A percentile compares a stretch with the other conserved stretches of the same genome.
Evolutionary conservation across 1,139 yeast species (phyloP).

Genomic region (Saccharomyces hybrid): DNA sequence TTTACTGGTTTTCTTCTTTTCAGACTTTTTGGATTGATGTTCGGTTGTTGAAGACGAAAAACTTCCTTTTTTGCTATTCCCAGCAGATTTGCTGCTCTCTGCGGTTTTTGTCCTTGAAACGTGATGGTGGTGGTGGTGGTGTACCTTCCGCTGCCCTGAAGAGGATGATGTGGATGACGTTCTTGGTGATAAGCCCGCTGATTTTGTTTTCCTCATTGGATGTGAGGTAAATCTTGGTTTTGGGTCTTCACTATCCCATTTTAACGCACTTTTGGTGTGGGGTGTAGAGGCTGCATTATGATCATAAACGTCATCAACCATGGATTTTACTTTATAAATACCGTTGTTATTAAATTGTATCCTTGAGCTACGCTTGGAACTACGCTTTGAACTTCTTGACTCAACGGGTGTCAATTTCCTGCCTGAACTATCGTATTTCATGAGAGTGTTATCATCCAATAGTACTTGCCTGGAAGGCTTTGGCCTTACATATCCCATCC

Average conservation of each 20-base stretch:
- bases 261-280: background rate
- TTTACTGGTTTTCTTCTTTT: slow-evolving; percentile 11
- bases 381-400: slow-evolving; percentile 22
- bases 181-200: slow-evolving; percentile 7
- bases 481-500: slow-evolving; percentile 27
- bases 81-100: slow-evolving; percentile 1
- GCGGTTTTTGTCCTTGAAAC: slow-evolving; percentile 3
- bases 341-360: slow-evolving; percentile 21
- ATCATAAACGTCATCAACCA: slow-evolving; percentile 21
- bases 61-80: slow-evolving; percentile 1
- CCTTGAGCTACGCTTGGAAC: slow-evolving; percentile 28
- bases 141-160: background rate
- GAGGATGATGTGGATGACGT: background rate
- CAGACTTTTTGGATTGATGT: slow-evolving; percentile 4
- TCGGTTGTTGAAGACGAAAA: slow-evolving; percentile 3
- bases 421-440: slow-evolving; percentile 15
- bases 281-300: slow-evolving; percentile 1
- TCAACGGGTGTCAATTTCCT: slow-evolving; percentile 12
- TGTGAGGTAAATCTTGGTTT: background rate
- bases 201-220: slow-evolving; percentile 19
- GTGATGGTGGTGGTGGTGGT: background rate
- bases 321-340: slow-evolving; percentile 34
- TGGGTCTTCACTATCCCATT: background rate
- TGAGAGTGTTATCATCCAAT: slow-evolving; percentile 8
- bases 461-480: slow-evolving; percentile 19